Percentiles rank a stretch among this genome's conserved stretches.
phyloP scores from a whole-genome alignment of 2,329 filamentous ascomycete species.

The Monosporascus sp. region DNA sequence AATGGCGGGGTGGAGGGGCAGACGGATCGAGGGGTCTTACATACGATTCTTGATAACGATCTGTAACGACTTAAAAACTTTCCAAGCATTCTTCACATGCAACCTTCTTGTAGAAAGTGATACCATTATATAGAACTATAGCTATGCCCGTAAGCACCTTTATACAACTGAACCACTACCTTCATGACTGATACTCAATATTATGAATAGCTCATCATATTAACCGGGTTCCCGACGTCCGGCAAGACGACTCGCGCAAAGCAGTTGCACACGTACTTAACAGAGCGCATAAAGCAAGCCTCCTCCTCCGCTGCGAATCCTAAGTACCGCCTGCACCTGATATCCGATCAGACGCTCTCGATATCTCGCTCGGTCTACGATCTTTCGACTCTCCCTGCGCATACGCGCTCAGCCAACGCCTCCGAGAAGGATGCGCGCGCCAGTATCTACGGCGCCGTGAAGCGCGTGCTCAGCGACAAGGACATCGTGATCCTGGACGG shows the following conservation, averaged over 20 bases:
- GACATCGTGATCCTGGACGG: slow-evolving; percentile 77
- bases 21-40: not conserved
- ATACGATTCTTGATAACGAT: not conserved
- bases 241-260: slow-evolving; percentile 62
- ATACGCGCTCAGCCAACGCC: slow-evolving; percentile 64
- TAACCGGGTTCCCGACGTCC: slow-evolving; percentile 62
- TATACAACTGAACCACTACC: not conserved
- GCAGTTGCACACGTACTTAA: slow-evolving; percentile 62
- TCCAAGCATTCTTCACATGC: not conserved
- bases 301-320: slow-evolving; percentile 21
- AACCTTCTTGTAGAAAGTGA: not conserved
- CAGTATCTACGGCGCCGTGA: slow-evolving; percentile 69
- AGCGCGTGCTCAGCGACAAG: slow-evolving; percentile 64
- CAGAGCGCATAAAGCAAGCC: slow-evolving; percentile 43
- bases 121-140: not conserved
- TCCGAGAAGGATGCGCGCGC: slow-evolving; percentile 80
- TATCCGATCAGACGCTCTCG: slow-evolving; percentile 67
- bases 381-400: slow-evolving; percentile 50
- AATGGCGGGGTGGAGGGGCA: not conserved
- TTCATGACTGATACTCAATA: slow-evolving; percentile 1
- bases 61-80: not conserved
- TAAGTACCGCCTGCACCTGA: slow-evolving; percentile 63
- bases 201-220: slow-evolving; percentile 52
- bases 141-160: not conserved
- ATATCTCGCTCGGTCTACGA: slow-evolving; percentile 69